phyloP scores from a whole-genome alignment of 768 basidiomycete genomes.

The Hortiboletus flavorubellus region DNA sequence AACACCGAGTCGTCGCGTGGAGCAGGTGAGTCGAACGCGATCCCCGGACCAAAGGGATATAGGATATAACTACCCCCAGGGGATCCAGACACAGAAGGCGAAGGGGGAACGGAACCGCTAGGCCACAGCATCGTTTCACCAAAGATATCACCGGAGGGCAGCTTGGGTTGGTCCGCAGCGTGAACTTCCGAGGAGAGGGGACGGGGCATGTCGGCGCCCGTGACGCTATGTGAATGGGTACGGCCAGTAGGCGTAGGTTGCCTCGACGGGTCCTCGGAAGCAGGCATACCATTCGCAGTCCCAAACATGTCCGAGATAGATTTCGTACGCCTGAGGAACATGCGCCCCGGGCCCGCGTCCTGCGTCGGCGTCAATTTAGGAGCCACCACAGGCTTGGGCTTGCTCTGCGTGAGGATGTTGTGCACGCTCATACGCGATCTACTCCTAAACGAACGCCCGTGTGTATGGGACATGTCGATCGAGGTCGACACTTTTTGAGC shows the following conservation, averaged over 20 bases:
- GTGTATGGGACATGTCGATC: slow-evolving; percentile 37
- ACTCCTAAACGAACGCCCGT: slow-evolving; percentile 39
- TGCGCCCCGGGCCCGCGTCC: slow-evolving; percentile 40
- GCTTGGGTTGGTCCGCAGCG: slow-evolving; percentile 26
- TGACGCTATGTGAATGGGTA: slow-evolving; percentile 77
- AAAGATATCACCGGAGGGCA: slow-evolving; percentile 51
- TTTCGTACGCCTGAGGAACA: slow-evolving; percentile 62
- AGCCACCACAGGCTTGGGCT: slow-evolving; percentile 41
- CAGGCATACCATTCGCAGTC: slow-evolving; percentile 19
- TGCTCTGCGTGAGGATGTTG: slow-evolving; percentile 45
- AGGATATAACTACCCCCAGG: slow-evolving; percentile 32
- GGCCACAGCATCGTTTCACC: slow-evolving; percentile 64
- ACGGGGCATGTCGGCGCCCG: slow-evolving; percentile 60
- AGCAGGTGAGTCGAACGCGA: slow-evolving; percentile 59
- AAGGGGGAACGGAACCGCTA: slow-evolving; percentile 33
- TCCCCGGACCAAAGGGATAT: slow-evolving; percentile 62
- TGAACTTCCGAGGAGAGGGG: slow-evolving; percentile 25
- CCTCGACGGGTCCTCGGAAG: slow-evolving; percentile 32
- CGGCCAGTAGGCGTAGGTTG: slow-evolving; percentile 44
- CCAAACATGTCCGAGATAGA: slow-evolving; percentile 63
- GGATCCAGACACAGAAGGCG: slow-evolving; percentile 28
- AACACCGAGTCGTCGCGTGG: slow-evolving; percentile 42
- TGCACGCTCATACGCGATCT: slow-evolving; percentile 72
- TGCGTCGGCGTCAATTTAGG: slow-evolving; percentile 28
- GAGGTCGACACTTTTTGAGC: slow-evolving; percentile 32